phyloP scores from a whole-genome alignment of 768 basidiomycete genomes.

The Kwoniella sp. region DNA sequence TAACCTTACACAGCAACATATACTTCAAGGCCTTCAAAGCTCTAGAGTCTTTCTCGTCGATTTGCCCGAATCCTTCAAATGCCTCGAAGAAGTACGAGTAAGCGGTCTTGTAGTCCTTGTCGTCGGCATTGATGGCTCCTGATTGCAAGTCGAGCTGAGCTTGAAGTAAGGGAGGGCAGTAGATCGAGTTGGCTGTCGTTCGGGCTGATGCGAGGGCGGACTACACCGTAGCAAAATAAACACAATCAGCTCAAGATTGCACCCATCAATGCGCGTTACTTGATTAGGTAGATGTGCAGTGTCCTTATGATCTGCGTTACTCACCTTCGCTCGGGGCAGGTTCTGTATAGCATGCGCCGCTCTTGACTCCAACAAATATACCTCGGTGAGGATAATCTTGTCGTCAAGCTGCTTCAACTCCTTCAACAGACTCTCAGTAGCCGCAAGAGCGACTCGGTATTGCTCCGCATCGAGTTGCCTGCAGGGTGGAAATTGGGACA shows the following conservation, averaged over 20 bases:
- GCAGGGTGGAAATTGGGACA: not conserved
- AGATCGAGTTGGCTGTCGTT: constrained; percentile 93
- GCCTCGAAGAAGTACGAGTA: constrained; percentile 98
- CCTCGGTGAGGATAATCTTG: constrained; percentile 96
- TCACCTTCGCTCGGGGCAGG: constrained; percentile 82
- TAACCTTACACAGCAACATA: constrained; percentile 97
- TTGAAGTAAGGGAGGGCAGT: constrained; percentile 76
- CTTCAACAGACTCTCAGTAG: constrained; percentile 83
- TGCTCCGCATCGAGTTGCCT: constrained; percentile 68
- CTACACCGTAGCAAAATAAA: constrained; percentile 60
- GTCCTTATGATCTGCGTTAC: too few relatives aligned
- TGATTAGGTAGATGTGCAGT: too few relatives aligned
- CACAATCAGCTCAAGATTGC: not conserved
- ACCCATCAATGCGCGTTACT: too few relatives aligned
- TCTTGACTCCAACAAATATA: constrained; percentile 88
- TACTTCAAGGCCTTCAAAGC: constrained; percentile 90
- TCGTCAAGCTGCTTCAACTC: constrained; percentile 93
- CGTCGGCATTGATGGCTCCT: constrained; percentile 89
- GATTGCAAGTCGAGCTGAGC: constrained; percentile 66
- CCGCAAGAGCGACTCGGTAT: constrained; percentile 73
- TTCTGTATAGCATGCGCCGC: constrained; percentile 89
- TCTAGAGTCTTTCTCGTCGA: constrained; percentile 66
- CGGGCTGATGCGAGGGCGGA: constrained; percentile 85
- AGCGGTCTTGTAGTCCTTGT: constrained; percentile 95
- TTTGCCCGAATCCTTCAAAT: constrained; percentile 81